Evolutionary conservation across 306 rosid species (phyloP).

Genomic region (Citrullus mucosospermus): DNA sequence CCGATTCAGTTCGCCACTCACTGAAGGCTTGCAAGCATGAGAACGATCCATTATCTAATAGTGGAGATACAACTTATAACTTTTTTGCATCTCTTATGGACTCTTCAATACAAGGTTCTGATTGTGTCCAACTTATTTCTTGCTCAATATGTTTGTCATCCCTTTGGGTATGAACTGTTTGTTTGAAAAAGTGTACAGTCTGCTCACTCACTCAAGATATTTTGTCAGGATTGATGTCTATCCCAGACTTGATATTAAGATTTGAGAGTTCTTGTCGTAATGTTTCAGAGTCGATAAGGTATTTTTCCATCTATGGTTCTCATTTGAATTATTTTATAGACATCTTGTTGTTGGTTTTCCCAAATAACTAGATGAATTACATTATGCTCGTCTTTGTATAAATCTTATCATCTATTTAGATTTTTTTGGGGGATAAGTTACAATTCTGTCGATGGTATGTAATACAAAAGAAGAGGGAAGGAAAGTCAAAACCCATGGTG

Average conservation of each 20-base stretch:
- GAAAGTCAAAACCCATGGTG: neutral
- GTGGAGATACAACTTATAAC: constrained; percentile 52
- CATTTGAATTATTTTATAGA: neutral
- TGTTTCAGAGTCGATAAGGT: constrained; percentile 80
- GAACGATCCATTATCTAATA: constrained; percentile 45
- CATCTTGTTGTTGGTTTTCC: neutral
- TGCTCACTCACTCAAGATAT: neutral
- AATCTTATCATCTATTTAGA: neutral
- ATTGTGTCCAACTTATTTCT: constrained; percentile 6
- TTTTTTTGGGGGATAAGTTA: neutral
- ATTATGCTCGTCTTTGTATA: neutral
- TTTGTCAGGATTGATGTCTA: constrained; percentile 60
- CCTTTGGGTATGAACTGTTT: neutral
- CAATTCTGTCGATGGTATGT: neutral
- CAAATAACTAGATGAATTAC: neutral
- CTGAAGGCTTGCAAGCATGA: constrained; percentile 58
- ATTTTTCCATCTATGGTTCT: neutral
- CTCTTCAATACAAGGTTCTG: constrained; percentile 67
- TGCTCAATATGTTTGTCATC: neutral
- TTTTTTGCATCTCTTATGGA: constrained; percentile 74
- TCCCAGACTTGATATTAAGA: constrained; percentile 67
- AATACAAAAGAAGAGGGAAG: neutral
- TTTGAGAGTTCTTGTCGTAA: constrained; percentile 66
- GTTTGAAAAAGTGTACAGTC: neutral
- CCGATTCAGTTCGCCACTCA: constrained; percentile 42